Base-by-base conservation (phyloP, 257 asterid species). In the Penstemon davidsonii region DNA sequence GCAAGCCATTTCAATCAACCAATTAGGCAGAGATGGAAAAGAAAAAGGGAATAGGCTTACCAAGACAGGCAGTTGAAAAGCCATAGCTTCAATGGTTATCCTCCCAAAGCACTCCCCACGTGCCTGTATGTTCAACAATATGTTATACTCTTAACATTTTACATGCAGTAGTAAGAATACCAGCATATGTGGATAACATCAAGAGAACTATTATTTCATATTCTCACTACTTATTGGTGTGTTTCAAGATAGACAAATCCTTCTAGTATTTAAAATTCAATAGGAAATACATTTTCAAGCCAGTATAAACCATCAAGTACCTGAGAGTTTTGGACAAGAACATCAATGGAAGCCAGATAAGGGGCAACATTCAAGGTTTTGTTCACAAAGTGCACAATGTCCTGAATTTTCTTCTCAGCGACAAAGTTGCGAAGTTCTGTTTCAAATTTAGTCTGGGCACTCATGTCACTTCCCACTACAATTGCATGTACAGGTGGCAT, bases 51-150 rank as follows among this genome's bases (percentile, higher is more conserved):
- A 39, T 53, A 71, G 56, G 66, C 85, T 82, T 76, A 93, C 99
- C 94, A 88, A 77, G 61, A 90, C 97, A 66, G 99, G 97, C 67
- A 93, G 85, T 88, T 88, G 87, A 79, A 93, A 93, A 39, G 99
- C 99, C 99, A 93, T 93, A 62, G 99, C 99, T 84, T 93, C 99
- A 77, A 93, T 93, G 37, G 97, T 93, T 64, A 93, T 93, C 85
- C 99, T 87, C 68, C 99, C 99, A 75, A 93, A 93, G 75, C 99
- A 90, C 75, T 93, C 99, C 64, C 97, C 99, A 42, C 99, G 92
- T 39, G 88, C 96, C 99, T 93, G 66, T 75, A 76, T 46, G 6
- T 46, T 54, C 45, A 50, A 56, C 40, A 65, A 64, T 68, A 59
- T 55, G 56, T 45, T 57, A 49, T 51, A 55, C 44, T 65, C 49